A percentile compares a stretch with the other conserved stretches of the same genome.
These are phyloP conservation scores for Neocatenulostroma microsporum DNA, from an alignment of 2,329 filamentous ascomycete species.

Conservation along the genomic window DNA sequence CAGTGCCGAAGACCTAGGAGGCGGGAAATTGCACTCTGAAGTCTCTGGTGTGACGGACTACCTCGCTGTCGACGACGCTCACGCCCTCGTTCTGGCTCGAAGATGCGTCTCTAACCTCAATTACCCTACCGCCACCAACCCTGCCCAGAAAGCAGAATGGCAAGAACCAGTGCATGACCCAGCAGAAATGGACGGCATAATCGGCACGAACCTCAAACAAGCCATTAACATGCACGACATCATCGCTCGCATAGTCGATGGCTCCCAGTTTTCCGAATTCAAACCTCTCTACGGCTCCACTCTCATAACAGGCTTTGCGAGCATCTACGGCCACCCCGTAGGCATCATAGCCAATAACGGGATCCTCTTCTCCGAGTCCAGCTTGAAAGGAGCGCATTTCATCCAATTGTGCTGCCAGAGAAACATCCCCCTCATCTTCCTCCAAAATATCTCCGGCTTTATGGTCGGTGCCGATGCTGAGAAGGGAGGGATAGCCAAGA, in stretches of 20 bases:
- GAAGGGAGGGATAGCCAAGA: conserved; percentile 92
- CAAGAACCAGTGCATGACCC: conserved; percentile 73
- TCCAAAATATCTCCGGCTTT: conserved; percentile 96
- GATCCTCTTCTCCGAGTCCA: conserved; percentile 81
- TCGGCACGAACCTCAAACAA: conserved; percentile 79
- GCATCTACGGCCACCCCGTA: conserved; percentile 81
- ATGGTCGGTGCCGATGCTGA: conserved; percentile 95
- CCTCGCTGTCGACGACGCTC: conserved; percentile 85
- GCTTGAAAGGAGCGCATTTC: conserved; percentile 93
- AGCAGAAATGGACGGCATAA: conserved; percentile 76
- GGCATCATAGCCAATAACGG: conserved; percentile 95
- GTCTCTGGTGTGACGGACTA: conserved; percentile 94
- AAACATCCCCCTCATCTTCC: conserved; percentile 79
- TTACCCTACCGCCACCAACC: conserved; percentile 54
- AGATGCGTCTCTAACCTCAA: conserved; percentile 83
- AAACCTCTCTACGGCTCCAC: conserved; percentile 86
- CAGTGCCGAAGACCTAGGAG: conserved; percentile 81
- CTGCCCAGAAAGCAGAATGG: conserved; percentile 38
- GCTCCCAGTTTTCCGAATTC: conserved; percentile 85
- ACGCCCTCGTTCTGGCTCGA: conserved; percentile 77
- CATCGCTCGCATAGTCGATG: conserved; percentile 87
- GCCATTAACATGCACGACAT: conserved; percentile 82
- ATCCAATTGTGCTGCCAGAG: conserved; percentile 90
- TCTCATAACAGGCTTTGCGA: conserved; percentile 78
- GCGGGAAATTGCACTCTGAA: conserved; percentile 80